Evolutionary conservation across 768 basidiomycete species (phyloP).

Genomic region (Termitomyces sp.): DNA sequence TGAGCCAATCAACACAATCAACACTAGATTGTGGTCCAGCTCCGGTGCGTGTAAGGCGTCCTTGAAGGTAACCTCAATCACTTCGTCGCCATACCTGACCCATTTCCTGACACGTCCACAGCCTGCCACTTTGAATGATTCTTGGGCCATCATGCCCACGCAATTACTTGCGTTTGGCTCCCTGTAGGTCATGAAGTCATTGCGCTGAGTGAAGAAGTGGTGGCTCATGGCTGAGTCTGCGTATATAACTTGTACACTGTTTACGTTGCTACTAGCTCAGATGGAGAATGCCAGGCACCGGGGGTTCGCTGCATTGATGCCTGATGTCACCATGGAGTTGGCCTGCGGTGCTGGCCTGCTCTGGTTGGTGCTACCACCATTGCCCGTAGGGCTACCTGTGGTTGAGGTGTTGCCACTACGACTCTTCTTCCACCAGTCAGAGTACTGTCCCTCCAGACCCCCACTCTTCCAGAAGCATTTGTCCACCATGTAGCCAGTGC

Average conservation of each 20-base stretch:
- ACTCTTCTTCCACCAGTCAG: neutral
- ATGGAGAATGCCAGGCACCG: neutral
- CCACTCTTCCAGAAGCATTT: too few relatives aligned
- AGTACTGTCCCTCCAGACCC: too few relatives aligned
- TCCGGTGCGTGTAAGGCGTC: neutral
- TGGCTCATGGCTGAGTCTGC: neutral
- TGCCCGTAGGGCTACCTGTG: too few relatives aligned
- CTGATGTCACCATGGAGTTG: neutral
- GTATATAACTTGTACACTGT: neutral
- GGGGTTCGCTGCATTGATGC: neutral
- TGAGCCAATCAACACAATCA: neutral
- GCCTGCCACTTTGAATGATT: neutral
- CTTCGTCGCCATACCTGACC: neutral
- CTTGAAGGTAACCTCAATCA: neutral
- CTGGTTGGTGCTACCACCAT: too few relatives aligned
- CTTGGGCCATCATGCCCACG: neutral
- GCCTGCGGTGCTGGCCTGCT: neutral
- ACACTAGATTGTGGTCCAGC: neutral
- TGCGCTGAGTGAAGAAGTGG: neutral
- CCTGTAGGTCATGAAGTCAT: too few relatives aligned
- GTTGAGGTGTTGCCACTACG: neutral
- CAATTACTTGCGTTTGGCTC: too few relatives aligned
- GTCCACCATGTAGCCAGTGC: too few relatives aligned
- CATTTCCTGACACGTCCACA: neutral
- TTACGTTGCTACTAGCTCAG: neutral